Conservation (phyloP, 257 asterid species). For the Solanum tarapatanum region DNA sequence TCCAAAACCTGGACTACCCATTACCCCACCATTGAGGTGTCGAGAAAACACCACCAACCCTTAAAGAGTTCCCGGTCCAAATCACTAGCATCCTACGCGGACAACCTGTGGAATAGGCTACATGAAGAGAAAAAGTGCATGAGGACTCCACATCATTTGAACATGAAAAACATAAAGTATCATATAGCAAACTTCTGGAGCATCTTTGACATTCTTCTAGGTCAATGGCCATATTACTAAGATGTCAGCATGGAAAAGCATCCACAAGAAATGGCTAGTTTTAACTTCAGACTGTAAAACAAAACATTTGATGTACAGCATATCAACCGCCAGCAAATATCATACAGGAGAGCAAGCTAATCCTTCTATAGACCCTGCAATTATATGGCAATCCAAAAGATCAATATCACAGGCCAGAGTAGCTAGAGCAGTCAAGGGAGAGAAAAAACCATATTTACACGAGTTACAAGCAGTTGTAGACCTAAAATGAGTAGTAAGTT, state of each 20-base stretch:
- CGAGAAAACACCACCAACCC: conserved; percentile 13
- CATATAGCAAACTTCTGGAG: conserved; percentile 22
- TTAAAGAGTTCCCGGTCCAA: conserved; percentile 18
- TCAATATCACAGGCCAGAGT: conserved; percentile 61
- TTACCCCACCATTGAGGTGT: neutral
- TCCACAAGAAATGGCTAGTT: conserved; percentile 25
- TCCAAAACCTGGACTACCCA: neutral
- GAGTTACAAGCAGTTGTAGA: conserved; percentile 13
- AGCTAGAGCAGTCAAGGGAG: conserved; percentile 23
- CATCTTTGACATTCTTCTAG: conserved; percentile 42
- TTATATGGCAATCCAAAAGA: conserved; percentile 89
- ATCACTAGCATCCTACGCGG: conserved; percentile 23
- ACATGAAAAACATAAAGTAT: conserved; percentile 20
- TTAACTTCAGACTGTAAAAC: conserved; percentile 83
- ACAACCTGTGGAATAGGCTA: conserved; percentile 16
- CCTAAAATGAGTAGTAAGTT: conserved; percentile 1
- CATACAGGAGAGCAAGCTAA: conserved; percentile 91
- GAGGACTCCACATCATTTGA: conserved; percentile 11
- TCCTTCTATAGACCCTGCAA: conserved; percentile 99
- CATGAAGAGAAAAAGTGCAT: neutral
- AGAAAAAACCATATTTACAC: conserved; percentile 17
- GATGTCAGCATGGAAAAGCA: conserved; percentile 66
- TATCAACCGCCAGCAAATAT: conserved; percentile 99
- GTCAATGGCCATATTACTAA: conserved; percentile 47
- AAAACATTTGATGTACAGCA: conserved; percentile 91